A percentile compares a stretch with the other conserved stretches of the same genome.
These are phyloP conservation scores for Dioscorea alata DNA, from an alignment of 106 monocot genomes.

Conservation along the genomic window DNA sequence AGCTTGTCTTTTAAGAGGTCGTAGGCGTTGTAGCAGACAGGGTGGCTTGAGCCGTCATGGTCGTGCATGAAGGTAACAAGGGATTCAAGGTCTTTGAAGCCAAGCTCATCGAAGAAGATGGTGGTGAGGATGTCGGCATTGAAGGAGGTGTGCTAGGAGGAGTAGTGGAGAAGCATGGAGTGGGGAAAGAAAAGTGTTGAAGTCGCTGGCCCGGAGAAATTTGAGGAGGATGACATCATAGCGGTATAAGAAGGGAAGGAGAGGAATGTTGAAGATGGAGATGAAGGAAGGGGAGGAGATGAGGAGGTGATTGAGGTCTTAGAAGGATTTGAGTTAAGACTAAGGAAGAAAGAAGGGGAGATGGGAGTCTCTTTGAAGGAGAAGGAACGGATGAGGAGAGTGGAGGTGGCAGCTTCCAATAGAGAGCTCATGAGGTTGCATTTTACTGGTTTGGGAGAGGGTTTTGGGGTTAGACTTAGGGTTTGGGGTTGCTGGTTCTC, in stretches of 20 bases:
- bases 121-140: conserved; percentile 36
- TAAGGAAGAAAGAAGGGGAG: conserved; percentile 29
- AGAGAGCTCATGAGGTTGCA: conserved; percentile 37
- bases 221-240: conserved; percentile 59
- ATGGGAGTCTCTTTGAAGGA: conserved; percentile 86
- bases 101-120: conserved; percentile 55
- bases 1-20: conserved; percentile 47
- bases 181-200: conserved; percentile 37
- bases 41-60: conserved; percentile 51
- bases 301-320: conserved; percentile 37
- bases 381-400: conserved; percentile 21
- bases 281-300: conserved; percentile 6
- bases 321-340: conserved; percentile 28
- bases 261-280: conserved; percentile 30
- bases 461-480: background rate
- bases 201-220: conserved; percentile 58
- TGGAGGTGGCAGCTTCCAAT: conserved; percentile 37
- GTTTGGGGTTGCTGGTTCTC: too few species aligned
- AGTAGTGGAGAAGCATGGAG: conserved; percentile 40
- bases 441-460: conserved; percentile 28
- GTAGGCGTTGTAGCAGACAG: conserved; percentile 71
- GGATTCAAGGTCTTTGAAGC: conserved; percentile 64
- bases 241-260: conserved; percentile 24
- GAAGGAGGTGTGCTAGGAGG: conserved; percentile 43
- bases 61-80: conserved; percentile 63